phyloP scores from a whole-genome alignment of 257 asterid genomes.

The Mitragyna speciosa region DNA sequence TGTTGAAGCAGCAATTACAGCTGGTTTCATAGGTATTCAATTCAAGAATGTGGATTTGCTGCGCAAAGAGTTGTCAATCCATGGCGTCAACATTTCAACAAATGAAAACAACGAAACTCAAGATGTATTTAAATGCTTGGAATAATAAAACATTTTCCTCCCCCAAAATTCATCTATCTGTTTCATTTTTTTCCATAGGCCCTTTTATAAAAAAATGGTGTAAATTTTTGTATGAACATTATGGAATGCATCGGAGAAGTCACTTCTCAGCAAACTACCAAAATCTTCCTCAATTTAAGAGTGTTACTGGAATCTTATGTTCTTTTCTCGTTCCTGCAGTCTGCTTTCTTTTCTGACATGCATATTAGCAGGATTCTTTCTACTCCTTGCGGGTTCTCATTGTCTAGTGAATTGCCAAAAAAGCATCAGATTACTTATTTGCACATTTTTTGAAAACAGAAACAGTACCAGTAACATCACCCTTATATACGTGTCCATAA shows the following conservation, averaged over 20 bases:
- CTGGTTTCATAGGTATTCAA: slow-evolving; percentile 66
- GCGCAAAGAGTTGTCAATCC: slow-evolving; percentile 48
- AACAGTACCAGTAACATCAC: neutral
- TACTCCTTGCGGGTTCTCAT: neutral
- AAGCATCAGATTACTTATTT: neutral
- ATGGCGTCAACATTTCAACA: slow-evolving; percentile 44
- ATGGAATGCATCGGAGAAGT: neutral
- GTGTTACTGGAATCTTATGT: neutral
- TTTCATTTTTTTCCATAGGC: neutral
- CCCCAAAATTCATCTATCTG: neutral
- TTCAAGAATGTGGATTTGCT: slow-evolving; percentile 62
- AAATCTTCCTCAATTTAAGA: neutral
- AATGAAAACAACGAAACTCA: slow-evolving; percentile 16
- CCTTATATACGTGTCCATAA: too few species aligned
- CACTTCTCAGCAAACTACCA: neutral
- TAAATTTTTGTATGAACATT: neutral
- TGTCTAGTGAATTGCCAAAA: too few species aligned
- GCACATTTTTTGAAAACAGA: too few species aligned
- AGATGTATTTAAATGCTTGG: slow-evolving; percentile 28
- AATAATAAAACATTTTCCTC: neutral
- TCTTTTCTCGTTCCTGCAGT: neutral
- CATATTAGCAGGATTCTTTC: neutral
- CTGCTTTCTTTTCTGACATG: neutral
- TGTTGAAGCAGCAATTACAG: slow-evolving; percentile 72
- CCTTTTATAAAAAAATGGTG: neutral